Base-by-base conservation (phyloP, 108 stramenopile genomes). In the Mediolabrus comicus region DNA sequence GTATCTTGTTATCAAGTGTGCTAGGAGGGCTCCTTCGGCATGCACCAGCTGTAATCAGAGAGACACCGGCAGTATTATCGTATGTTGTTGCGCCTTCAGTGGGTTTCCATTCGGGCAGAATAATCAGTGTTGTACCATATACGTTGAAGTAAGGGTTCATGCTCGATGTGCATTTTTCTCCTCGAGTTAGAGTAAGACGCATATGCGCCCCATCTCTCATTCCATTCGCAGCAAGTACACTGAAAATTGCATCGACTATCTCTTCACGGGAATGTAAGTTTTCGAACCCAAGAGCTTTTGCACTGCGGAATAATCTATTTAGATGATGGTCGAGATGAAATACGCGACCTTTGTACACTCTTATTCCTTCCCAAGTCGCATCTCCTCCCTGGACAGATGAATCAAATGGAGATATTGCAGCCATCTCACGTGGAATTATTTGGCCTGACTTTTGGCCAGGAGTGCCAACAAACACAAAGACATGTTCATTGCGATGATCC, bases 101-200 rank as follows among this genome's bases (percentile, higher is more conserved):
- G 0, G 95, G 88, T 69, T 96, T 96, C 90, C 91, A 96, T 68
- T 98, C 97, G 4, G 96, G 83, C 13, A 96, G 59, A 43, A 96
- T 87, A 41, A 95, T 92, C 22, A 98, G 71, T 14, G 94, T 96
- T 31, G 94, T 95, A 12, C 97, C 97, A 53, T 95, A 95, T 6
- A 95, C 89, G 74, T 96, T 96, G 71, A 97, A 97, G 7, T 71
- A 71, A 2, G 97, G 97, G 82, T 97, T 95, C 96, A 96, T 95
- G 36, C 85, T 84, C 14, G 79, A 83, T 8, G 96, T 96, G 32
- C 79, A 86, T 77, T 96, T 98, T 60, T 89, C 86, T 3, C 97
- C 97, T 3, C 97, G 83, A 8, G 96, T 95, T 33, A 98, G 66
- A 0, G 97, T 96, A 10, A 98, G 74, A 22, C 97, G 75, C 79